Evolutionary conservation across 108 stramenopile genomes (phyloP).

Genomic region (Pseudonitzschia delicatissima): DNA sequence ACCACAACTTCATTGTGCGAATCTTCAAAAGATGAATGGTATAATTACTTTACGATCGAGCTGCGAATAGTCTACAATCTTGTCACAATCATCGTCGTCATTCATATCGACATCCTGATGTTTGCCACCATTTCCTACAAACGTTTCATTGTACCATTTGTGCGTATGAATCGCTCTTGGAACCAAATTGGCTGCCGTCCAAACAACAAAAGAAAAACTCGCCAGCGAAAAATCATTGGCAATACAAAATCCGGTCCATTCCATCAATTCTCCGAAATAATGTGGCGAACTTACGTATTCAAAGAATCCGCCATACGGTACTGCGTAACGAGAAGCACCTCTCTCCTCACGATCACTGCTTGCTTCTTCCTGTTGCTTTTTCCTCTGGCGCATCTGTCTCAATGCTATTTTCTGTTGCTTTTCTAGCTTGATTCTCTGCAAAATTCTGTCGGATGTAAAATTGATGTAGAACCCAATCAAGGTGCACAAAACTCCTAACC

Average conservation of each 20-base stretch:
- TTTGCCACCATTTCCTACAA: conserved; percentile 28
- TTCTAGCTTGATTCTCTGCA: conserved; percentile 54
- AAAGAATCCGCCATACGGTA: conserved; percentile 75
- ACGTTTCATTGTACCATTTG: conserved; percentile 79
- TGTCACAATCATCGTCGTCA: background rate
- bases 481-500: conserved; percentile 52
- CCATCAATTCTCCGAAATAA: conserved; percentile 84
- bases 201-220: conserved; percentile 59
- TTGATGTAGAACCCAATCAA: conserved; percentile 66
- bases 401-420: conserved; percentile 14
- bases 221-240: conserved; percentile 46
- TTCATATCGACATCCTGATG: background rate
- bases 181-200: conserved; percentile 75
- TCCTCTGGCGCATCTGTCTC: background rate
- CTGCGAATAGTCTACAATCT: conserved; percentile 39
- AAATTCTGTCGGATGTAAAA: conserved; percentile 64
- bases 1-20: too few species aligned
- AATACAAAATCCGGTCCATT: conserved; percentile 84
- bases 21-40: conserved; percentile 63
- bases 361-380: background rate
- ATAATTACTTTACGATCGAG: conserved; percentile 68
- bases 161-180: conserved; percentile 84
- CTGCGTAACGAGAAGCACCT: conserved; percentile 39
- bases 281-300: conserved; percentile 74
- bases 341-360: background rate